Evolutionary conservation across 345 rosid genomes (phyloP).

Genomic region (Trapa incisa): DNA sequence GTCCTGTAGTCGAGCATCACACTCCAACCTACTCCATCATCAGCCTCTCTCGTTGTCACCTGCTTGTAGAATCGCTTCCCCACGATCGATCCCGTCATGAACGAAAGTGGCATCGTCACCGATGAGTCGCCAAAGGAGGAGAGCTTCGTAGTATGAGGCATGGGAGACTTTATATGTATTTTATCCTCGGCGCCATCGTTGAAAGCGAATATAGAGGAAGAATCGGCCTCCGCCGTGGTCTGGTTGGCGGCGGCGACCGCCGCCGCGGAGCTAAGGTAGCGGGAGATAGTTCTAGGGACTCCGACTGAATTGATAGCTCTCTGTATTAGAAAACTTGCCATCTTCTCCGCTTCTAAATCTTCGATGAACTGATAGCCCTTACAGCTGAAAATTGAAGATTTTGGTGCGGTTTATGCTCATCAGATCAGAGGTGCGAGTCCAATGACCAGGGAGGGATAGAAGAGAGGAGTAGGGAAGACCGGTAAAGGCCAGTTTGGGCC

Average conservation of each 20-base stretch:
- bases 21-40: constrained; percentile 83
- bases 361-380: background rate
- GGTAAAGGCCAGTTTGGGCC: background rate
- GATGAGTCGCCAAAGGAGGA: constrained; percentile 19
- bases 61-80: constrained; percentile 73
- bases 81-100: constrained; percentile 85
- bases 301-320: background rate
- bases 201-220: constrained; percentile 45
- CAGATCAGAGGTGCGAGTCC: too few species aligned
- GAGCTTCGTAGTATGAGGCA: constrained; percentile 9
- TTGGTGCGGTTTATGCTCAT: background rate
- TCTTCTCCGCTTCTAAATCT: background rate
- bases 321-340: background rate
- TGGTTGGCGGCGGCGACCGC: constrained; percentile 15
- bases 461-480: background rate
- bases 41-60: constrained; percentile 76
- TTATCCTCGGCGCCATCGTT: constrained; percentile 18
- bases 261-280: background rate
- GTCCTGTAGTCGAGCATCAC: constrained; percentile 97
- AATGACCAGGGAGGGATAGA: background rate
- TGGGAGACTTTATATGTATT: constrained; percentile 35
- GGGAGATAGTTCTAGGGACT: constrained; percentile 1
- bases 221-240: constrained; percentile 21
- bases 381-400: background rate
- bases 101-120: constrained; percentile 83